Evolutionary conservation across 352 stramenopile genomes (phyloP).

Genomic region (Paralagenidium karlingii): DNA sequence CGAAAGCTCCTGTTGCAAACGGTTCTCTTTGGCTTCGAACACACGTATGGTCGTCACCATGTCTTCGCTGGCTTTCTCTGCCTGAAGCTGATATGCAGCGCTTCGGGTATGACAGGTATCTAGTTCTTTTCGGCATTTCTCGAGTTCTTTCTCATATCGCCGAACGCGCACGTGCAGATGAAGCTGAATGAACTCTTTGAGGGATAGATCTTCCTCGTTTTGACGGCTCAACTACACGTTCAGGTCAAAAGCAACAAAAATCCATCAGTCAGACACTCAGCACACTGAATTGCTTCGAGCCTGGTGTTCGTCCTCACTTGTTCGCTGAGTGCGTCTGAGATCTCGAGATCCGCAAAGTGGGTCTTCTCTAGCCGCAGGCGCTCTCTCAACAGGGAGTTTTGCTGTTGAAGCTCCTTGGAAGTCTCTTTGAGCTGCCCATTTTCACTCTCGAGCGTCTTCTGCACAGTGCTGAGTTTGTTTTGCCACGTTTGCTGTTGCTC

Average conservation of each 20-base stretch:
- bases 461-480: conserved; percentile 2
- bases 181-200: conserved; percentile 52
- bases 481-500: conserved; percentile 23
- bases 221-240: conserved; percentile 36
- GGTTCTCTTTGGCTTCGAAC: conserved; percentile 17
- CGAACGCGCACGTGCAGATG: conserved; percentile 28
- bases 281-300: not conserved
- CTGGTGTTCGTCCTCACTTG: conserved; percentile 33
- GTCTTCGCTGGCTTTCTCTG: conserved; percentile 15
- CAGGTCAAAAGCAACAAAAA: not conserved
- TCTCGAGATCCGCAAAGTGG: conserved; percentile 43
- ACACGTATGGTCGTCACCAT: conserved; percentile 13
- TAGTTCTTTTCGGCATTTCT: conserved; percentile 18
- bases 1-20: conserved; percentile 33
- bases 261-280: conserved; percentile 1
- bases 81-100: conserved; percentile 16
- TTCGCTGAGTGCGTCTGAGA: conserved; percentile 46
- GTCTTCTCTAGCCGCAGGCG: conserved; percentile 46
- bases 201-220: conserved; percentile 29
- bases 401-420: conserved; percentile 7
- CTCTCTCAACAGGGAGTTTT: conserved; percentile 13
- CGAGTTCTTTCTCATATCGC: conserved; percentile 21
- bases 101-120: conserved; percentile 14
- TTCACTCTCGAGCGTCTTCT: conserved; percentile 3
- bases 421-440: conserved; percentile 11